Evolutionary conservation across 2,329 filamentous ascomycete genomes (phyloP).

Genomic region (Akanthomyces lecanii): DNA sequence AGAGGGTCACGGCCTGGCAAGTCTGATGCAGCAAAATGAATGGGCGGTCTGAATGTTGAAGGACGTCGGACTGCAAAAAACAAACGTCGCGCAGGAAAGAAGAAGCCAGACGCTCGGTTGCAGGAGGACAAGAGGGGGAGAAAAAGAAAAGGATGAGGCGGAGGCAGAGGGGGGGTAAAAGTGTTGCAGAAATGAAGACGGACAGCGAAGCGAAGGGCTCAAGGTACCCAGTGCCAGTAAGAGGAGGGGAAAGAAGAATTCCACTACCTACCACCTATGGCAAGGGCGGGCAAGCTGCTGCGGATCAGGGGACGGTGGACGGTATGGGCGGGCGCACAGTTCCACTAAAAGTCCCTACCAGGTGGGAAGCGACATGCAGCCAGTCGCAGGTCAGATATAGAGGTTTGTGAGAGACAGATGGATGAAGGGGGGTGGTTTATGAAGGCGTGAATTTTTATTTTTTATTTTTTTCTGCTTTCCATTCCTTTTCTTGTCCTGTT

Average conservation of each 20-base stretch:
- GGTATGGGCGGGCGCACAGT: constrained; percentile 2
- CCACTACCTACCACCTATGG: not conserved
- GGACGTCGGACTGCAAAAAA: not conserved
- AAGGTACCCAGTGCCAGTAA: too few relatives aligned
- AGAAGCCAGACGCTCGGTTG: constrained; percentile 10
- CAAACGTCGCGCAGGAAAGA: constrained; percentile 9
- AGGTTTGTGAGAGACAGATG: not conserved
- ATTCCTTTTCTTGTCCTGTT: not conserved
- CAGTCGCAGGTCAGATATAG: constrained; percentile 2
- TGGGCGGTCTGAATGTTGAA: not conserved
- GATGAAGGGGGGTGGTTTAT: not conserved
- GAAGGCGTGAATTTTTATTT: constrained; percentile 3
- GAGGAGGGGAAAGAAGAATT: not conserved
- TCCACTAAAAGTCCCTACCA: not conserved
- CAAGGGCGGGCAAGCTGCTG: not conserved
- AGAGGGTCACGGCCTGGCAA: not conserved
- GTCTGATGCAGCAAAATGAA: not conserved
- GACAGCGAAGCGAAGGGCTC: not conserved
- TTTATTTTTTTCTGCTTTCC: not conserved
- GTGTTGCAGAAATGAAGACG: constrained; percentile 13
- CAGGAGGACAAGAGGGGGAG: constrained; percentile 6
- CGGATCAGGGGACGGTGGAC: constrained; percentile 1
- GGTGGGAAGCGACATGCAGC: constrained; percentile 7
- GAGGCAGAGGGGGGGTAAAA: constrained; percentile 6
- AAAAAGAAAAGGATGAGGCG: constrained; percentile 3